Evolutionary conservation across 768 basidiomycete species (phyloP), one percentile per base, ranked within the genome.

Genomic region (Hygrocybe coccinea): DNA sequence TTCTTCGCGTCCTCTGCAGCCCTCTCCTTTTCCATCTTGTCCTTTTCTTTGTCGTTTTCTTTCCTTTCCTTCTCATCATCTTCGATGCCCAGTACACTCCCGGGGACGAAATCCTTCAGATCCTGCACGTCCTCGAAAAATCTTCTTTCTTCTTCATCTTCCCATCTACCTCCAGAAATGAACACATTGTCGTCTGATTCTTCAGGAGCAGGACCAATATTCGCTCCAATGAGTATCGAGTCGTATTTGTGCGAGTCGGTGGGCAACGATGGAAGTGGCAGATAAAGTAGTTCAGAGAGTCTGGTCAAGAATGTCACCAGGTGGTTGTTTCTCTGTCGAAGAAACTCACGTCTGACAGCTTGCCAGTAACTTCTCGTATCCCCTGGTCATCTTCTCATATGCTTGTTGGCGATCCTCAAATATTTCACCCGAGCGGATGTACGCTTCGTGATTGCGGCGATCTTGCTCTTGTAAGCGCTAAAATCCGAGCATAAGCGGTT

Each of bases 361-460:
- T 14, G 86, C 76, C 47, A 94, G 80, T 21, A 97, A 73, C 57
- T 95, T 92, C 71, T 99, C 97, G 63, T 97, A 97, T 44, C 85
- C 81, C 71, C 90, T 93, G 37, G 93, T 94, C 91, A 98, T 97
- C 74, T 92, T 94, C 75, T 99, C 97, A 67, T 99, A 99, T 9
- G 91, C 93, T 70, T 98, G 95, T 68, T 98, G 95, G 34, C 97
- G 84, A 69, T 99, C 97, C 66, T 99, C 97, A 62, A 99, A 99
- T 59, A 99, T 97, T 71, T 99, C 95, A 24, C 97, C 97, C 2
- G 95, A 97, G 33, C 95, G 91, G 61, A 99, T 98, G 67, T 99
- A 99, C 55, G 97, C 97, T 75, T 99, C 97, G 67, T 98, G 95
- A 64, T 99, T 99, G 50, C 89, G 81, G 59, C 87, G 86, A 69